Evolutionary conservation across 2,329 filamentous ascomycete genomes (phyloP), one percentile per base, ranked within the genome.

Genomic region (Aureobasidium leucospermi): DNA sequence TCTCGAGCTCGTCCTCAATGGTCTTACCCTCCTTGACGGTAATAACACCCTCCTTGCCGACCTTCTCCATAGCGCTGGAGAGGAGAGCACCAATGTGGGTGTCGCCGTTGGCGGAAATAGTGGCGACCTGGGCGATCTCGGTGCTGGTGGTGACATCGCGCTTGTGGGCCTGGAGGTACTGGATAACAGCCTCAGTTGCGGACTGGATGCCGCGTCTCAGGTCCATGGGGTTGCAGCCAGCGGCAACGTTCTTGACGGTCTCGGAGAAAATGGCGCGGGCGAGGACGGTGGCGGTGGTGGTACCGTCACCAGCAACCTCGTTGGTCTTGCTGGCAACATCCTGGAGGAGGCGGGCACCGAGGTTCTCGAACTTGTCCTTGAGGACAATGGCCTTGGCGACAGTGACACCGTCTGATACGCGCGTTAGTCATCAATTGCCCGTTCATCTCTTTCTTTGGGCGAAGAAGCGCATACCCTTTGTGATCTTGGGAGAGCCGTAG

Each of bases 1-100:
- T 87, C 81, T 99, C 94, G 60, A 99, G 88, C 85, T 99, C 94
- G 69, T 99, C 94, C 70, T 89, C 86, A 73, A 96, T 87, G 62
- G 94, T 97, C 88, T 97, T 99, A 75, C 94, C 94, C 84, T 99
- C 94, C 88, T 99, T 99, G 73, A 97, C 93, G 61, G 94, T 99
- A 76, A 99, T 99, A 72, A 99, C 94, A 82, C 94, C 94, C 82
- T 99, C 94, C 85, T 99, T 99, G 78, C 94, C 94, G 65, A 99
- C 94, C 85, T 96, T 96, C 85, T 99, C 94, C 94, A 99, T 99
- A 68, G 94, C 94, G 74, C 86, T 96, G 73, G 94, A 92, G 75
- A 99, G 94, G 73, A 99, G 85, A 79, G 90, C 87, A 70, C 94
- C 94, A 71, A 99, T 90, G 79, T 96, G 92, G 61, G 85, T 85